A percentile compares a stretch with the other conserved stretches of the same genome.
Evolutionary conservation across 176 grass and related monocot genomes (phyloP).

Genomic region (Juncus inflexus): DNA sequence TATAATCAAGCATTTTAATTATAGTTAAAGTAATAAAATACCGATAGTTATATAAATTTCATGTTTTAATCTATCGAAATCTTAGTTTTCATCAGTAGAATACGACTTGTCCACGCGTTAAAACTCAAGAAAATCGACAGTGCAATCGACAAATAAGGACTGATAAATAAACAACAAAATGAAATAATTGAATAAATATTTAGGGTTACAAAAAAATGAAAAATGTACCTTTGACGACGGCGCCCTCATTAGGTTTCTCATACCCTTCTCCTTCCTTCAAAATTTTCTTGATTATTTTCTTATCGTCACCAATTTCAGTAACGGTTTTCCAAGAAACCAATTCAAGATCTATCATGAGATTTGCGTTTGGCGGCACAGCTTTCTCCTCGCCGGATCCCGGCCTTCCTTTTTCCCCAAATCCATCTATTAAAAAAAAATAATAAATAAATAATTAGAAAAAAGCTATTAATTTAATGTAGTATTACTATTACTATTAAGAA

Average conservation of each 20-base stretch:
- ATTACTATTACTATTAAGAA: neutral
- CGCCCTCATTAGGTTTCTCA: conserved; percentile 79
- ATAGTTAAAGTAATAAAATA: neutral
- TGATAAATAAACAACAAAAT: neutral
- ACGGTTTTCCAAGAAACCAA: conserved; percentile 94
- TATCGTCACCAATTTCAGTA: conserved; percentile 90
- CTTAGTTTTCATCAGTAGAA: too few species aligned
- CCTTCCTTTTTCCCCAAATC: conserved; percentile 87
- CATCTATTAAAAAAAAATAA: conserved; percentile 40
- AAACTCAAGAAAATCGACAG: neutral
- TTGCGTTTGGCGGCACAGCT: conserved; percentile 62
- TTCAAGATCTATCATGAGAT: conserved; percentile 61
- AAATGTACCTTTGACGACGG: conserved; percentile 60
- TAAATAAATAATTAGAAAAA: neutral
- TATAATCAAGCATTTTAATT: neutral
- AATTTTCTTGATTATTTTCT: conserved; percentile 95
- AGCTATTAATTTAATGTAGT: conserved; percentile 1
- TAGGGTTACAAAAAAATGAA: neutral
- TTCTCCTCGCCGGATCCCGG: conserved; percentile 47
- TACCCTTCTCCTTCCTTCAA: conserved; percentile 84
- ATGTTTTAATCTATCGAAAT: too few species aligned
- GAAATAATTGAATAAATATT: neutral
- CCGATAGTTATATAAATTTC: too few species aligned
- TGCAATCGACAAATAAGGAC: neutral
- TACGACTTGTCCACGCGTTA: too few species aligned